Base-by-base conservation (phyloP, 805 yeast species). In the Saccharomycopsis vini region DNA sequence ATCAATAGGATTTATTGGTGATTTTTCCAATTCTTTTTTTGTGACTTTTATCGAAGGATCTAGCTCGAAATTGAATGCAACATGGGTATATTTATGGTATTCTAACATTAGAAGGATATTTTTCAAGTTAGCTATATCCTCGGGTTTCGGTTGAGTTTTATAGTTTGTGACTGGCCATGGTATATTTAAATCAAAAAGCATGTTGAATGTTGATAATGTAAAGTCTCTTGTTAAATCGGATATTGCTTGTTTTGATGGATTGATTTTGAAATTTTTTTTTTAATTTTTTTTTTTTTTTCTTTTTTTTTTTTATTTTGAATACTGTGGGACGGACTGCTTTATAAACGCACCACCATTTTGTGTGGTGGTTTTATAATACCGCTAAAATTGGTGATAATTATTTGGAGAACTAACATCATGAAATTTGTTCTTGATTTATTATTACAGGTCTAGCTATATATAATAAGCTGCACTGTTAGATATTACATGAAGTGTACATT, bases 41-140 rank as follows among this genome's bases (percentile, higher is more conserved):
- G 83, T 83, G 18, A 81, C 61, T 54, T 74, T 78, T 21, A 67
- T 66, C 15, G 63, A 58, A 51, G 77, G 79, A 42, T 60, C 65
- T 2, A 77, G 64, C 2, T 69, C 69, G 54, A 79, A 79, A 59
- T 86, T 88, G 40, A 89, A 62, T 2, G 90, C 97, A 3, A 85
- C 68, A 52, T 79, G 82, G 1, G 83, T 74, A 56, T 87, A 87
- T 9, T 90, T 92, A 5, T 82, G 57, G 21, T 70, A 62, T 50
- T 75, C 73, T 18, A 77, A 61, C 16, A 79, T 76, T 5, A 69
- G 57, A 6, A 84, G 58, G 3, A 75, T 69, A 35, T 69, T 66
- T 50, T 71, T 71, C 36, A 82, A 55, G 19, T 61, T 62, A 1
- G 53, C 54, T 2, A 79, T 54, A 43, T 78, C 75, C 10, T 55